Percentiles rank a stretch among this genome's conserved stretches.
phyloP scores from a whole-genome alignment of 1,284 basidiomycete species.

The Sanghuangporus sanghuang region DNA sequence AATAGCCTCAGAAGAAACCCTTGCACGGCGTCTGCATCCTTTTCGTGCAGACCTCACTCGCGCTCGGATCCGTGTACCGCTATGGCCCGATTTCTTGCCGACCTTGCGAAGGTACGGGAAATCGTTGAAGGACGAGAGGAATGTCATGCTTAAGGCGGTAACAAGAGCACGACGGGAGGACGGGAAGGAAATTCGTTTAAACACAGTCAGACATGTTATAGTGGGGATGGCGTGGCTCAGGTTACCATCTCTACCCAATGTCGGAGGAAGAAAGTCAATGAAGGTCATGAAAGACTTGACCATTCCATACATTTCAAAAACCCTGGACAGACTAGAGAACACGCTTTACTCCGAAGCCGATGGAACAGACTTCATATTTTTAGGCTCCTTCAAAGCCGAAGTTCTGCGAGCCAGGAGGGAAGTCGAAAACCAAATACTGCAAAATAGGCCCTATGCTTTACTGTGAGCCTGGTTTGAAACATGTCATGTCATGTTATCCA shows the following conservation, averaged over 20 bases:
- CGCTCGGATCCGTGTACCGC: background rate
- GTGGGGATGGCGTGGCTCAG: background rate
- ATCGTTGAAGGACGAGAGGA: background rate
- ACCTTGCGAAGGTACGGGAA: background rate
- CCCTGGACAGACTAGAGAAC: no score
- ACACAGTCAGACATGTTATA: background rate
- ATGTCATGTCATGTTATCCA: background rate
- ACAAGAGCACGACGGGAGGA: no score
- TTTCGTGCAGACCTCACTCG: constrained; percentile 1
- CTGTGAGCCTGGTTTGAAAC: background rate
- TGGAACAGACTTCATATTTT: background rate
- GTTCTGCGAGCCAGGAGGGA: background rate
- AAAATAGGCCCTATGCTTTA: background rate
- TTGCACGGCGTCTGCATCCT: background rate
- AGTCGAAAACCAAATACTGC: background rate
- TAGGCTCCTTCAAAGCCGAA: background rate
- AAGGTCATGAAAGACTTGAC: no score
- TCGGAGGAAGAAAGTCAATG: no score
- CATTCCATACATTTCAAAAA: no score
- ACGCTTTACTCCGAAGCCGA: background rate
- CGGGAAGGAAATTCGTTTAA: no score
- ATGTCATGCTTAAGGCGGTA: background rate
- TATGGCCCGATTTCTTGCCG: background rate
- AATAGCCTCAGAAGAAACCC: background rate
- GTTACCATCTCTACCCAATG: background rate